Evolutionary conservation across 2,329 filamentous ascomycete genomes (phyloP).

Genomic region (Lasiodiplodia hormozganensis): DNA sequence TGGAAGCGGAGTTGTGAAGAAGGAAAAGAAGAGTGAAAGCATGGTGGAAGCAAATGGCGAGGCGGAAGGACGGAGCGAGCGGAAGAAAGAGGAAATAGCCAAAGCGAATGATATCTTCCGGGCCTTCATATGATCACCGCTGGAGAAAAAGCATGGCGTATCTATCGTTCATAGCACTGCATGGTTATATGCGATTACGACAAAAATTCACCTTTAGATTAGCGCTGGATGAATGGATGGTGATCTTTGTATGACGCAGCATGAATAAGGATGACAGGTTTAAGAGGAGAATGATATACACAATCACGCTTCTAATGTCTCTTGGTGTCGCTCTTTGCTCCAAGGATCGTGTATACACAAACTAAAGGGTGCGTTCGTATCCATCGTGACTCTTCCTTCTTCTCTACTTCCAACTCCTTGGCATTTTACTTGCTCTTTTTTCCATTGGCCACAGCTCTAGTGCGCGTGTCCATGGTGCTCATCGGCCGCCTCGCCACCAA

Average conservation of each 20-base stretch:
- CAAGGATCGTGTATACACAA: not conserved
- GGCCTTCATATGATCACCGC: not conserved
- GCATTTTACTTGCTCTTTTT: not conserved
- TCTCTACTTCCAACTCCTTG: not conserved
- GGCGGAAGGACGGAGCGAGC: not conserved
- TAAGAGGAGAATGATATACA: not conserved
- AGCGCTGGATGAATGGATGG: not conserved
- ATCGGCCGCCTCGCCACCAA: constrained; percentile 38
- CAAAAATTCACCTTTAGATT: not conserved
- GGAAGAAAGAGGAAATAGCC: not conserved
- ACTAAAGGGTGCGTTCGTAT: constrained; percentile 3
- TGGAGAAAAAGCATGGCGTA: not conserved
- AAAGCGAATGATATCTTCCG: not conserved
- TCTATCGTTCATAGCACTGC: not conserved
- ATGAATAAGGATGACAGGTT: not conserved
- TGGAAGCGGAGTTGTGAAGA: not conserved
- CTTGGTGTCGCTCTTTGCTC: not conserved
- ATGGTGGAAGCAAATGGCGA: not conserved
- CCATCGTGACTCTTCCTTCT: constrained; percentile 5
- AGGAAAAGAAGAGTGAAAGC: not conserved
- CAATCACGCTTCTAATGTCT: not conserved
- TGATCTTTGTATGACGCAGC: not conserved
- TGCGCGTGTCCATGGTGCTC: constrained; percentile 11
- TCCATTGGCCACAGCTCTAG: not conserved
- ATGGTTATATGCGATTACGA: not conserved